These are phyloP conservation scores for Phaseolus lunatus DNA, from an alignment of 306 rosid species.

Conservation along the genomic window DNA sequence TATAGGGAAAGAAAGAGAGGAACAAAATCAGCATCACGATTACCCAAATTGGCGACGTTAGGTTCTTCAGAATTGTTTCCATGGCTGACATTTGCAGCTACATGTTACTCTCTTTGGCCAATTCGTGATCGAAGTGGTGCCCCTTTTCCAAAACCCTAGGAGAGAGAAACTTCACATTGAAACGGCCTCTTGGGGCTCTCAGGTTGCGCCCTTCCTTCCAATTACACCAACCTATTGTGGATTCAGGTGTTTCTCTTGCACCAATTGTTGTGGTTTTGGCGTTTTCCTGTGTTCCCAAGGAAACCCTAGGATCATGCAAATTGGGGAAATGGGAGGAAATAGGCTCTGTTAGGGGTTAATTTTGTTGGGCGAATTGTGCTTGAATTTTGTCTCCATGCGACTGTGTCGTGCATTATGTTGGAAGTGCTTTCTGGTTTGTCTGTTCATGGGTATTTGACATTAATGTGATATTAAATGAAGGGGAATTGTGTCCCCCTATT, in stretches of 20 bases:
- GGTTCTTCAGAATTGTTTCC: slow-evolving; percentile 51
- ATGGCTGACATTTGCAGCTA: slow-evolving; percentile 63
- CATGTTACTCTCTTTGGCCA: slow-evolving; percentile 55
- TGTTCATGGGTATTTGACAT: slow-evolving; percentile 38
- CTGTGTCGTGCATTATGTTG: slow-evolving; percentile 60
- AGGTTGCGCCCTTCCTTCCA: slow-evolving; percentile 54
- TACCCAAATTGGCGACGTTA: slow-evolving; percentile 44
- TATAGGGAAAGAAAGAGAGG: slow-evolving; percentile 30
- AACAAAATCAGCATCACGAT: slow-evolving; percentile 31
- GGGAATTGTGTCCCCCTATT: slow-evolving; percentile 34
- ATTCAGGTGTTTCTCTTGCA: slow-evolving; percentile 60
- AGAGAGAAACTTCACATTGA: slow-evolving; percentile 53
- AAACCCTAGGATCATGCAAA: slow-evolving; percentile 76
- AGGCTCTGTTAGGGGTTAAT: slow-evolving; percentile 53
- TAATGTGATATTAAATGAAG: slow-evolving; percentile 45
- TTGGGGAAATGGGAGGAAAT: slow-evolving; percentile 44
- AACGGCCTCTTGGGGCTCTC: slow-evolving; percentile 36
- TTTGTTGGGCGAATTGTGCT: slow-evolving; percentile 44
- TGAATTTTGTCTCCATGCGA: slow-evolving; percentile 36
- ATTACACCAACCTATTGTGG: slow-evolving; percentile 47
- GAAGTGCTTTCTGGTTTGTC: slow-evolving; percentile 46
- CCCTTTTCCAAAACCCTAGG: slow-evolving; percentile 81
- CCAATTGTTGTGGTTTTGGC: slow-evolving; percentile 47
- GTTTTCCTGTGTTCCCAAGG: slow-evolving; percentile 16
- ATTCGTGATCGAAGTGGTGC: slow-evolving; percentile 43